phyloP scores from a whole-genome alignment of 768 basidiomycete species.

The Leccinellum albellum region DNA sequence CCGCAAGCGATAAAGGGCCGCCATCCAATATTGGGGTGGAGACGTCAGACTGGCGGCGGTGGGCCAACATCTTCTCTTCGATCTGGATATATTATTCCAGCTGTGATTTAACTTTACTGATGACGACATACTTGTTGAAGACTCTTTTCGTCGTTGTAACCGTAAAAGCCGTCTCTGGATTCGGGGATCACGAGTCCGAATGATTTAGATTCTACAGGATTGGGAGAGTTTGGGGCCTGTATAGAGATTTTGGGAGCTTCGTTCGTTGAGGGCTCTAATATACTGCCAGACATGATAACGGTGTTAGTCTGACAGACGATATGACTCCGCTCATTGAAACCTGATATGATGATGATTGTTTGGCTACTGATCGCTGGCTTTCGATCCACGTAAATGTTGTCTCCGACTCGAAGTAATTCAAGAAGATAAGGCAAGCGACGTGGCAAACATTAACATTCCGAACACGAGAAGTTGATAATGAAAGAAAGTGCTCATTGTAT shows the following conservation, averaged over 20 bases:
- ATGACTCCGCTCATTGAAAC: conserved; percentile 2
- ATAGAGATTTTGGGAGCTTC: not conserved
- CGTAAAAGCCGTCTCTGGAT: conserved; percentile 71
- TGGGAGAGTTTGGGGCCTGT: not conserved
- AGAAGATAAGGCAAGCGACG: not conserved
- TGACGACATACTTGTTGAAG: conserved; percentile 59
- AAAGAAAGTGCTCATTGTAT: not conserved
- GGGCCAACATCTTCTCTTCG: conserved; percentile 68
- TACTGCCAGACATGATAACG: conserved; percentile 17
- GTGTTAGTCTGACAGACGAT: not conserved
- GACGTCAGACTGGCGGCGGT: conserved; percentile 60
- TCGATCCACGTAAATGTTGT: not conserved
- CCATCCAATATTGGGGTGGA: conserved; percentile 22
- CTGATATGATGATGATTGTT: conserved; percentile 11
- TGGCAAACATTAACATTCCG: not conserved
- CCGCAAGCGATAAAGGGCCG: conserved; percentile 31
- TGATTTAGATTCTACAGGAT: conserved; percentile 14
- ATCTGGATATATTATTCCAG: conserved; percentile 44
- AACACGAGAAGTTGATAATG: not conserved
- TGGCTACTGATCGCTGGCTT: conserved; percentile 2
- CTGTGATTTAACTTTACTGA: not conserved
- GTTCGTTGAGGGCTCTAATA: not conserved
- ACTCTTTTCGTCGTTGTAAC: conserved; percentile 74
- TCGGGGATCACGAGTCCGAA: conserved; percentile 41
- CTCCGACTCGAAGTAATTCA: not conserved